Evolutionary conservation across 257 asterid genomes (phyloP).

Genomic region (Przewalskia tangutica): DNA sequence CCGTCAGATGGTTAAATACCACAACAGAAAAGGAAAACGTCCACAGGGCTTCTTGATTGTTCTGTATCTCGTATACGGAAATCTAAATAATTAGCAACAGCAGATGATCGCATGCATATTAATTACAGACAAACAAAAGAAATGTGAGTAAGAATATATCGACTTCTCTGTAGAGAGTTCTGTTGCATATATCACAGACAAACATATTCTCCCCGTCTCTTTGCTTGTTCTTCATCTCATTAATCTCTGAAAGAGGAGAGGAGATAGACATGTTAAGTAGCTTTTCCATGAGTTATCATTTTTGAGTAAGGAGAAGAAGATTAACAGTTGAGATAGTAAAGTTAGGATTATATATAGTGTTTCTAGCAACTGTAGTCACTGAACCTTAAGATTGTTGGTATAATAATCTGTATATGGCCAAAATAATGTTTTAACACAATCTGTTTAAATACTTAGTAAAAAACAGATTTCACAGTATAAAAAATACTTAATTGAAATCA

Average conservation of each 20-base stretch:
- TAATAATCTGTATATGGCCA: too few species aligned
- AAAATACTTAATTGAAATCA: too few species aligned
- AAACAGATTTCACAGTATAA: too few species aligned
- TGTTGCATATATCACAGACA: background rate
- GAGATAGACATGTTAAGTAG: background rate
- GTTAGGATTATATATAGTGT: background rate
- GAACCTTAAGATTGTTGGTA: too few species aligned
- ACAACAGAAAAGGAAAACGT: background rate
- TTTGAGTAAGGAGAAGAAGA: background rate
- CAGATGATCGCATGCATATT: background rate
- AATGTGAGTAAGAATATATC: background rate
- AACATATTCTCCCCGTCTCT: background rate
- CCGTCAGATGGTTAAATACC: background rate
- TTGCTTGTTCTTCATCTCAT: background rate
- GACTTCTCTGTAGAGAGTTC: background rate
- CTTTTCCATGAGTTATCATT: background rate
- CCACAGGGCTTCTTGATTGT: background rate
- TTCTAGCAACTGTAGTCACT: background rate
- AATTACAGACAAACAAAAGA: background rate
- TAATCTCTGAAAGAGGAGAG: background rate
- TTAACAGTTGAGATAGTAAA: background rate
- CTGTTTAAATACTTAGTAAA: too few species aligned
- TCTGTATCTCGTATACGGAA: background rate
- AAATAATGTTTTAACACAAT: too few species aligned
- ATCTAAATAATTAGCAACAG: background rate